Conservation (phyloP, 495 filamentous ascomycete genomes). For the Parathielavia hyrcaniae region DNA sequence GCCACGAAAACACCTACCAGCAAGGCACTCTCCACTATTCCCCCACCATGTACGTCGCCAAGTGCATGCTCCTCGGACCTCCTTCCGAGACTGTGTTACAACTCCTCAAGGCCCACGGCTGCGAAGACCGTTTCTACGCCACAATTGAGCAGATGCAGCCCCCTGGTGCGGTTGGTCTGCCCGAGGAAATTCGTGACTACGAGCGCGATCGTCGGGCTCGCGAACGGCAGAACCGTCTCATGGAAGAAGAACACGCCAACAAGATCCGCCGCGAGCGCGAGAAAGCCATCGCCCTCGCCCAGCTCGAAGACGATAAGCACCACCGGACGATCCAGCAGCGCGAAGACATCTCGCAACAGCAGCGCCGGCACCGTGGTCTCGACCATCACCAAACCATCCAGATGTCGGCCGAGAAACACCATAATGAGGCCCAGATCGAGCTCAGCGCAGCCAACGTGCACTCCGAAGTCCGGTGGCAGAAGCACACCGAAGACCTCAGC, state of each 20-base stretch:
- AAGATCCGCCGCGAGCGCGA: constrained; percentile 32
- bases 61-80: constrained; percentile 30
- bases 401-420: constrained; percentile 17
- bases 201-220: constrained; percentile 35
- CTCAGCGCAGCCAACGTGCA: constrained; percentile 17
- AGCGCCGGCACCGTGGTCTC: constrained; percentile 15
- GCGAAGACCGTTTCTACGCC: constrained; percentile 38
- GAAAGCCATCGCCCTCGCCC: constrained; percentile 27
- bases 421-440: constrained; percentile 20
- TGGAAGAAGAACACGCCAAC: constrained; percentile 29
- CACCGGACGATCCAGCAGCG: constrained; percentile 15
- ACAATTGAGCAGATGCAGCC: constrained; percentile 35
- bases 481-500: constrained; percentile 18
- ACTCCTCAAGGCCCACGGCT: constrained; percentile 35
- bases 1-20: constrained; percentile 37
- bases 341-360: constrained; percentile 20
- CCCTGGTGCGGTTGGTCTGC: constrained; percentile 35
- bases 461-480: constrained; percentile 19
- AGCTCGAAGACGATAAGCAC: constrained; percentile 15
- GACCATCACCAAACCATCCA: constrained; percentile 20
- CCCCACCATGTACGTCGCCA: constrained; percentile 40
- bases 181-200: constrained; percentile 33
- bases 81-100: constrained; percentile 16
- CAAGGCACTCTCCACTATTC: constrained; percentile 38
- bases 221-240: constrained; percentile 25